Evolutionary conservation across 129 eudicot genomes (phyloP).

Genomic region (Calendula officinalis): DNA sequence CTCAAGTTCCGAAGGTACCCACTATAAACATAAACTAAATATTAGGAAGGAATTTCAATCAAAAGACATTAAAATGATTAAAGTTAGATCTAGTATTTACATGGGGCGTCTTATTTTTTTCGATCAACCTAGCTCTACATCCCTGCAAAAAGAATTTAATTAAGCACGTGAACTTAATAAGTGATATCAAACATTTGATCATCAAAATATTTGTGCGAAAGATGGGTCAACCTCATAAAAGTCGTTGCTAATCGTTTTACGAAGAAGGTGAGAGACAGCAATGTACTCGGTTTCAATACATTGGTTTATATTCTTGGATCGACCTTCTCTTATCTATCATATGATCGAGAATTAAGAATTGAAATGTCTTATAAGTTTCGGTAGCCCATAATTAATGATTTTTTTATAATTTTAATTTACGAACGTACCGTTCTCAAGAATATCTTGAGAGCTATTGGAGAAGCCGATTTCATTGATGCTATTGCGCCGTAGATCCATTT

Average conservation of each 20-base stretch:
- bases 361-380: neutral
- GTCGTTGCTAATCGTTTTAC: conserved; percentile 24
- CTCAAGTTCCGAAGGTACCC: conserved; percentile 37
- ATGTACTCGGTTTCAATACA: conserved; percentile 31
- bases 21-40: conserved; percentile 22
- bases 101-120: conserved; percentile 42
- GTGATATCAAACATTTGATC: conserved; percentile 1
- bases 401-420: neutral
- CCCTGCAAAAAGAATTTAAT: conserved; percentile 26
- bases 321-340: conserved; percentile 36
- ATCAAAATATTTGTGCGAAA: neutral
- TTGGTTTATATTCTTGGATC: conserved; percentile 21
- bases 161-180: conserved; percentile 2
- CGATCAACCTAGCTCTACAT: conserved; percentile 40
- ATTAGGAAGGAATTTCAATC: neutral
- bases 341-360: neutral
- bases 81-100: conserved; percentile 20
- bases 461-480: conserved; percentile 32
- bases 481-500: conserved; percentile 43
- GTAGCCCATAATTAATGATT: neutral
- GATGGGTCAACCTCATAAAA: conserved; percentile 30
- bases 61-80: neutral
- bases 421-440: conserved; percentile 36
- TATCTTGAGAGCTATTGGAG: conserved; percentile 45
- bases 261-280: conserved; percentile 22